Percentiles rank a stretch among this genome's conserved stretches.
Evolutionary conservation across 1,139 yeast genomes (phyloP).

Genomic region (Taiozyma sp.): DNA sequence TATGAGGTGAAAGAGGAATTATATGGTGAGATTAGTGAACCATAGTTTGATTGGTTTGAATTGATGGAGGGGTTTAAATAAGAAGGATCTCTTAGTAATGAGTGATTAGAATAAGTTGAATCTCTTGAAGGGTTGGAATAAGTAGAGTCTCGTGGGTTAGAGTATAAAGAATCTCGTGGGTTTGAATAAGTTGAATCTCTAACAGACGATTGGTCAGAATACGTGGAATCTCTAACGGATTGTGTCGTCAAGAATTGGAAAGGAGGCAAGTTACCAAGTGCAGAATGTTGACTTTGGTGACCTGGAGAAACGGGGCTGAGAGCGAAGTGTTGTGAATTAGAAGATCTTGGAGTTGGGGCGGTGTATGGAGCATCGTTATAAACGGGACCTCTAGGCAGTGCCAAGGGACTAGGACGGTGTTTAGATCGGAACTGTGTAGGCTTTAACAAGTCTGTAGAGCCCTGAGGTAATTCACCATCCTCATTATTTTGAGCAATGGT

Average conservation of each 20-base stretch:
- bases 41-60: constrained; percentile 2
- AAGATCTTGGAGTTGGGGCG: constrained; percentile 20
- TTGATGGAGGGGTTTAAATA: neutral
- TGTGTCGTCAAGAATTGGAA: constrained; percentile 1
- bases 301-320: constrained; percentile 11
- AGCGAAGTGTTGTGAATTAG: constrained; percentile 12
- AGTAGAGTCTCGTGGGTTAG: neutral
- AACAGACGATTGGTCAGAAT: neutral
- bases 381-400: constrained; percentile 10
- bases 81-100: neutral
- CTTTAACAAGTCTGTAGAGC: constrained; percentile 12
- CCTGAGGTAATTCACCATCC: constrained; percentile 11
- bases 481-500: constrained; percentile 3
- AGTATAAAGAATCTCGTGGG: neutral
- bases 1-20: constrained; percentile 15
- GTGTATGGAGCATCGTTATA: constrained; percentile 20
- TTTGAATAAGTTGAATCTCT: neutral
- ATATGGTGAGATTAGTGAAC: constrained; percentile 17
- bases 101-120: neutral
- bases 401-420: constrained; percentile 23
- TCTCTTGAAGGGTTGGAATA: neutral
- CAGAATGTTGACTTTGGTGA: neutral
- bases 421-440: constrained; percentile 23
- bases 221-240: neutral
- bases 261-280: constrained; percentile 5